A percentile compares a stretch with the other conserved stretches of the same genome.
These are phyloP conservation scores for Porodaedalea pini DNA, from an alignment of 1,284 basidiomycete species.

Conservation along the genomic window DNA sequence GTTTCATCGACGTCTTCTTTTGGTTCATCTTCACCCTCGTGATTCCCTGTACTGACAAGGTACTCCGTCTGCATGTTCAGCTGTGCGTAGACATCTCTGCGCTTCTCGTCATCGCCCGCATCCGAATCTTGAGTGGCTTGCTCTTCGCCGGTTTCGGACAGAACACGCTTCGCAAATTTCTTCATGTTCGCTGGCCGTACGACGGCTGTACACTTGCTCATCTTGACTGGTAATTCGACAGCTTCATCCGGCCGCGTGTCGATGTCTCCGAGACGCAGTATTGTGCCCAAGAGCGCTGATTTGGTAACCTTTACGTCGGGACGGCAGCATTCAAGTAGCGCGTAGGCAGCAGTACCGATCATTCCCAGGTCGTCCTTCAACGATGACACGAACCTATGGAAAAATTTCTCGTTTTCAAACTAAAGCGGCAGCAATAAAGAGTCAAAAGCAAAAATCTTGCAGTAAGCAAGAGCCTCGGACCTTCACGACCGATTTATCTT, in stretches of 20 bases:
- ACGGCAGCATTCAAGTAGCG: conserved; percentile 60
- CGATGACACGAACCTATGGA: conserved; percentile 46
- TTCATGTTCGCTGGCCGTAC: conserved; percentile 77
- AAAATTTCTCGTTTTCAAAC: conserved; percentile 80
- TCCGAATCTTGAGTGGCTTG: conserved; percentile 19
- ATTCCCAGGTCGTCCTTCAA: conserved; percentile 44
- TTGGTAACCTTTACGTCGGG: conserved; percentile 70
- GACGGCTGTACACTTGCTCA: conserved; percentile 80
- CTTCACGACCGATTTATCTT: conserved; percentile 69
- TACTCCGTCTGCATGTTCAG: conserved; percentile 59
- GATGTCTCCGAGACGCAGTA: conserved; percentile 74
- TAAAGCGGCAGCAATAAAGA: conserved; percentile 30
- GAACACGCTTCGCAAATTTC: conserved; percentile 56
- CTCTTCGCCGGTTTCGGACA: conserved; percentile 27
- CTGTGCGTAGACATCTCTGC: conserved; percentile 46
- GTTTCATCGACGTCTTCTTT: conserved; percentile 28
- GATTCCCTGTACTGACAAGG: conserved; percentile 40
- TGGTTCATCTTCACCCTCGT: conserved; percentile 30
- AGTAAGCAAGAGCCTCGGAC: conserved; percentile 35
- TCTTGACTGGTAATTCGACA: conserved; percentile 71
- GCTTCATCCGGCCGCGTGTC: conserved; percentile 63
- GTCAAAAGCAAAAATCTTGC: neutral
- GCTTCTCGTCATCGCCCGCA: conserved; percentile 30
- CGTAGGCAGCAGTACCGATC: conserved; percentile 69
- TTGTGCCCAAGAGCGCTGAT: conserved; percentile 59